These are phyloP conservation scores for Pseudonitzschia multiseries DNA, from an alignment of 108 stramenopile genomes.

Conservation along the genomic window DNA sequence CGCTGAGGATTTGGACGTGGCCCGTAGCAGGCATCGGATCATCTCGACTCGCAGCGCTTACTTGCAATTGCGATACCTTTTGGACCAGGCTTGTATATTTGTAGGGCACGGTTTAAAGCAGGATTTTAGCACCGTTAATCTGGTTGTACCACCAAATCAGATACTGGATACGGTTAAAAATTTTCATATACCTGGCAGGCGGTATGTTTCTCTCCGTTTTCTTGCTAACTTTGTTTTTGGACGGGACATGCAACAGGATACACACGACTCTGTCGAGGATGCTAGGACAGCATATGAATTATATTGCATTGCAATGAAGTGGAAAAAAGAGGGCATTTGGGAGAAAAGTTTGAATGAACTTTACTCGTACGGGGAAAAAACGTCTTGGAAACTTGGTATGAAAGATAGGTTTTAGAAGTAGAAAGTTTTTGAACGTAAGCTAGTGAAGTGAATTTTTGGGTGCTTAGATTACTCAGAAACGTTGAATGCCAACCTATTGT, in stretches of 20 bases:
- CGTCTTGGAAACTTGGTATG: slow-evolving; percentile 68
- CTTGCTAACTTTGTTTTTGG: slow-evolving; percentile 84
- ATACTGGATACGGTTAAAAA: slow-evolving; percentile 95
- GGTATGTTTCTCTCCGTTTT: slow-evolving; percentile 91
- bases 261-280: slow-evolving; percentile 96
- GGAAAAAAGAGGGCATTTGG: slow-evolving; percentile 65
- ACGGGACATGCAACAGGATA: slow-evolving; percentile 92
- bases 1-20: slow-evolving; percentile 84
- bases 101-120: slow-evolving; percentile 87
- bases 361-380: slow-evolving; percentile 68
- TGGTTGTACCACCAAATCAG: slow-evolving; percentile 85
- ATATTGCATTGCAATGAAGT: slow-evolving; percentile 58
- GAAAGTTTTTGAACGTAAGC: background rate
- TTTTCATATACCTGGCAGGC: slow-evolving; percentile 76
- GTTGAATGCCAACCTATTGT: too few relatives aligned
- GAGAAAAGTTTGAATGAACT: slow-evolving; percentile 58
- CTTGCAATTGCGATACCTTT: slow-evolving; percentile 87
- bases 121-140: slow-evolving; percentile 88
- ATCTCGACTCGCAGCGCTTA: slow-evolving; percentile 84
- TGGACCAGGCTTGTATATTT: slow-evolving; percentile 86
- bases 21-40: slow-evolving; percentile 79
- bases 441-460: background rate
- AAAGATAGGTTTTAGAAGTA: slow-evolving; percentile 12
- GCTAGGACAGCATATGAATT: slow-evolving; percentile 77
- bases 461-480: too few relatives aligned